Conservation (phyloP, 768 basidiomycete genomes). For the Thelephora aurantiotincta region DNA sequence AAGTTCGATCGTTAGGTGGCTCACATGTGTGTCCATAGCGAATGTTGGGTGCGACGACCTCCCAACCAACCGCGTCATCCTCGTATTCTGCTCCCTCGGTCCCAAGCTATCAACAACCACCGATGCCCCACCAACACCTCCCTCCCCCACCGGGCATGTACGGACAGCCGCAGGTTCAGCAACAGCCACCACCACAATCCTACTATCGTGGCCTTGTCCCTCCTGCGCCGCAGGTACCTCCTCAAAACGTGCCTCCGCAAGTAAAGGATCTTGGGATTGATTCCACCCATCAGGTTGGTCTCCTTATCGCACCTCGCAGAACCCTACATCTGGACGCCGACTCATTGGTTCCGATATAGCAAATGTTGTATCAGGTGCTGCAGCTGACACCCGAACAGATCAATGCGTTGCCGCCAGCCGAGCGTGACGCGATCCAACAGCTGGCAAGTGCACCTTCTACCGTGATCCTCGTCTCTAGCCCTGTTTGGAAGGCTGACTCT, state of each 20-base stretch:
- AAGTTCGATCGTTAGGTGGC: neutral
- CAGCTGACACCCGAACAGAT: conserved; percentile 75
- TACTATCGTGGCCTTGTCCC: conserved; percentile 15
- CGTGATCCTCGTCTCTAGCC: neutral
- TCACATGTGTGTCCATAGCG: conserved; percentile 15
- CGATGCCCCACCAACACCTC: conserved; percentile 12
- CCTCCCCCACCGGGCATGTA: conserved; percentile 18
- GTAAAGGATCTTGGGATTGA: conserved; percentile 17
- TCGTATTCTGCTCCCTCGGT: conserved; percentile 2
- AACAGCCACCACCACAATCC: conserved; percentile 18
- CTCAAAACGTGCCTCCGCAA: neutral
- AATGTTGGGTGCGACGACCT: conserved; percentile 33
- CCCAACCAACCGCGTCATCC: conserved; percentile 13
- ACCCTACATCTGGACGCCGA: conserved; percentile 1
- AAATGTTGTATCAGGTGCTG: conserved; percentile 80
- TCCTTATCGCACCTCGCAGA: conserved; percentile 7
- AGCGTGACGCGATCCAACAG: conserved; percentile 68
- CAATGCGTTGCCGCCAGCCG: conserved; percentile 60
- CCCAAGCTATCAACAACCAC: conserved; percentile 5
- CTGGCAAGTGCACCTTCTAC: conserved; percentile 32
- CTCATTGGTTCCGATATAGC: conserved; percentile 25
- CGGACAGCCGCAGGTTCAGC: conserved; percentile 18
- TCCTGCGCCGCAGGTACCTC: neutral
- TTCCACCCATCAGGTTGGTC: conserved; percentile 35
- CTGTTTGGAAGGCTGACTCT: no score